A percentile compares a stretch with the other conserved stretches of the same genome.
These are phyloP conservation scores for Penicillium daleae DNA, from an alignment of 495 filamentous ascomycete species.

Conservation along the genomic window DNA sequence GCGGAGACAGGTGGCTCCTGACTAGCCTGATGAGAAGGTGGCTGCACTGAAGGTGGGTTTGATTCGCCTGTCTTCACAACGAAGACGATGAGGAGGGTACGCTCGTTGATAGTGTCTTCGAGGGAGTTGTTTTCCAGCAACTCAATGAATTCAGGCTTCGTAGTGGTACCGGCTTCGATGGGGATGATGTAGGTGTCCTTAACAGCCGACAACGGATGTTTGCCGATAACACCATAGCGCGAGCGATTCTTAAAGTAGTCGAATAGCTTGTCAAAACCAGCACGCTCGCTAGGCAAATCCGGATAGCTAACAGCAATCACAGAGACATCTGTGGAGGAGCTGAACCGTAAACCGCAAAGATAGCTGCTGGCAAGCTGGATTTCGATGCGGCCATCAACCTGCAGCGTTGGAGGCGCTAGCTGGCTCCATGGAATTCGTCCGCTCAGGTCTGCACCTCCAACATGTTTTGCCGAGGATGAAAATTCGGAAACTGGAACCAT, in stretches of 20 bases:
- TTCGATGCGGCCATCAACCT: slow-evolving; percentile 82
- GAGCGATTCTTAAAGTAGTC: slow-evolving; percentile 78
- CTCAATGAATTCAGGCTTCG: slow-evolving; percentile 72
- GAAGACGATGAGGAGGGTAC: slow-evolving; percentile 75
- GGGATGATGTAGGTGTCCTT: slow-evolving; percentile 80
- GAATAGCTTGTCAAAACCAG: slow-evolving; percentile 68
- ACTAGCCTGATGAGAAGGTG: slow-evolving; percentile 47
- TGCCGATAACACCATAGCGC: slow-evolving; percentile 79
- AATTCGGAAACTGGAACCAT: slow-evolving; percentile 81
- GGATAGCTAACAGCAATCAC: slow-evolving; percentile 68
- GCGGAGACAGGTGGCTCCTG: slow-evolving; percentile 42
- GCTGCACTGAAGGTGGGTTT: slow-evolving; percentile 48
- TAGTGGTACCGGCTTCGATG: slow-evolving; percentile 61
- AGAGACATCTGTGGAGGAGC: slow-evolving; percentile 70
- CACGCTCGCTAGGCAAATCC: slow-evolving; percentile 50
- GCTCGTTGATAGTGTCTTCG: slow-evolving; percentile 65
- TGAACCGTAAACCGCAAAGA: slow-evolving; percentile 78
- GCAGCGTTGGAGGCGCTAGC: slow-evolving; percentile 68
- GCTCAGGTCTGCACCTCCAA: slow-evolving; percentile 75
- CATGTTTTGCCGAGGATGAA: slow-evolving; percentile 73
- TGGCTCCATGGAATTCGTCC: slow-evolving; percentile 65
- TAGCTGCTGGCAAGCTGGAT: slow-evolving; percentile 83
- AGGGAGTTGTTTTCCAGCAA: slow-evolving; percentile 75
- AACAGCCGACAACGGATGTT: slow-evolving; percentile 67
- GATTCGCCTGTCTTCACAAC: slow-evolving; percentile 63